Percentiles rank a stretch among this genome's conserved stretches.
Evolutionary conservation across 139 green algal species (phyloP).

Genomic region (Closterium sp.): DNA sequence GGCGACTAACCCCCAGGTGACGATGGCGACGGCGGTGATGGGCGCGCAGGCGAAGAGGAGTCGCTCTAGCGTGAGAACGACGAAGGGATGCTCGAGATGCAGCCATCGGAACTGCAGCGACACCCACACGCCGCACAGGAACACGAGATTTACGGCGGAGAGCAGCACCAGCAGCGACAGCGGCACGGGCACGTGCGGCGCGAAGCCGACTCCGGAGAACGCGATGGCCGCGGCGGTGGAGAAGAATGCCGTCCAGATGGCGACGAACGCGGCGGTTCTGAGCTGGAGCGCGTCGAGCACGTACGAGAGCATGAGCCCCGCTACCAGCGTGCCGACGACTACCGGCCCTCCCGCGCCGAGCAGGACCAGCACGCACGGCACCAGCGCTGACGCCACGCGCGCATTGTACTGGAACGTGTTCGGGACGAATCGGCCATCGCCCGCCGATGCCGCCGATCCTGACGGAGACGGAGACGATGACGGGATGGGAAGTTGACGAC

Average conservation of each 20-base stretch:
- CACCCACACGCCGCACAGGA: constrained; percentile 72
- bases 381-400: constrained; percentile 68
- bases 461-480: background rate
- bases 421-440: constrained; percentile 16
- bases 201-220: constrained; percentile 40
- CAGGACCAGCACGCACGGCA: constrained; percentile 75
- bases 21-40: constrained; percentile 64
- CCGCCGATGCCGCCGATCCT: background rate
- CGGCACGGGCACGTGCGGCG: background rate
- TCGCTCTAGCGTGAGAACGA: constrained; percentile 82
- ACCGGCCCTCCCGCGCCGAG: constrained; percentile 66
- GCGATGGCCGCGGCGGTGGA: constrained; percentile 63
- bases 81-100: constrained; percentile 76
- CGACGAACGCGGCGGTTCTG: constrained; percentile 74
- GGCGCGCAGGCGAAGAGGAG: constrained; percentile 72
- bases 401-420: constrained; percentile 50
- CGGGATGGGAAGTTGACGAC: background rate
- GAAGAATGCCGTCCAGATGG: constrained; percentile 75
- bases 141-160: constrained; percentile 25
- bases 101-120: constrained; percentile 90
- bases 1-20: constrained; percentile 48
- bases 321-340: constrained; percentile 64
- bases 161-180: constrained; percentile 34
- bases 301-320: constrained; percentile 77
- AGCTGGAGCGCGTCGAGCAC: constrained; percentile 82